These are phyloP conservation scores for Podaxis sp. DNA, from an alignment of 768 basidiomycete genomes.

Conservation along the genomic window DNA sequence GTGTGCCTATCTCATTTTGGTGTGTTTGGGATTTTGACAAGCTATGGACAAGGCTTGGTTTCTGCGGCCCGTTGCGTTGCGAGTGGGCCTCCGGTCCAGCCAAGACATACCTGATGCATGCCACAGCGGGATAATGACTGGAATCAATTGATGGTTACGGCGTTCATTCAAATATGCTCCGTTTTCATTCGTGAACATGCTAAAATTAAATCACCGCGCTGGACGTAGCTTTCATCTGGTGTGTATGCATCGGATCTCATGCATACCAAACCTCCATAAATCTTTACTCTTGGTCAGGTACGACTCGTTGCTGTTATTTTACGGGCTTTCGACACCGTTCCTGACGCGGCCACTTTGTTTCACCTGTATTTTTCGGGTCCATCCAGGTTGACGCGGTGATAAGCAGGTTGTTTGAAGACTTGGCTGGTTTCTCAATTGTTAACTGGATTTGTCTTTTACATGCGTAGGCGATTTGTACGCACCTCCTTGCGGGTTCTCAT, in stretches of 20 bases:
- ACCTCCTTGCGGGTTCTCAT: background rate
- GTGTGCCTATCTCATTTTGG: background rate
- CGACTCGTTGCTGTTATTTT: background rate
- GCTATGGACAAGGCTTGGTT: background rate
- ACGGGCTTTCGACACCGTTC: constrained; percentile 6
- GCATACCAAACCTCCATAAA: background rate
- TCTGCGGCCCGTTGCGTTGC: background rate
- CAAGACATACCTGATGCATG: background rate
- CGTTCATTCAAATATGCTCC: background rate
- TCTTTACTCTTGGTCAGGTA: background rate
- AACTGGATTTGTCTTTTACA: background rate
- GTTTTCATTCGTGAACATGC: background rate
- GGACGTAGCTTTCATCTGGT: background rate
- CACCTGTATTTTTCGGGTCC: background rate
- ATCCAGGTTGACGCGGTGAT: background rate
- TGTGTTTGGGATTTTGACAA: background rate
- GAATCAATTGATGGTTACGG: background rate
- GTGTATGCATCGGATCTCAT: background rate
- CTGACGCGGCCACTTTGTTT: background rate
- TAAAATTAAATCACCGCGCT: background rate
- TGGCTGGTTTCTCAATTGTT: background rate
- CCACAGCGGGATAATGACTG: background rate
- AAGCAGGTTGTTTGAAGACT: background rate
- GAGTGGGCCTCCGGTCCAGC: background rate
- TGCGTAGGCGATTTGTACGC: background rate